Percentiles rank a stretch among this genome's conserved stretches.
phyloP scores from a whole-genome alignment of 2,329 filamentous ascomycete species.

The Diaporthe destruens region DNA sequence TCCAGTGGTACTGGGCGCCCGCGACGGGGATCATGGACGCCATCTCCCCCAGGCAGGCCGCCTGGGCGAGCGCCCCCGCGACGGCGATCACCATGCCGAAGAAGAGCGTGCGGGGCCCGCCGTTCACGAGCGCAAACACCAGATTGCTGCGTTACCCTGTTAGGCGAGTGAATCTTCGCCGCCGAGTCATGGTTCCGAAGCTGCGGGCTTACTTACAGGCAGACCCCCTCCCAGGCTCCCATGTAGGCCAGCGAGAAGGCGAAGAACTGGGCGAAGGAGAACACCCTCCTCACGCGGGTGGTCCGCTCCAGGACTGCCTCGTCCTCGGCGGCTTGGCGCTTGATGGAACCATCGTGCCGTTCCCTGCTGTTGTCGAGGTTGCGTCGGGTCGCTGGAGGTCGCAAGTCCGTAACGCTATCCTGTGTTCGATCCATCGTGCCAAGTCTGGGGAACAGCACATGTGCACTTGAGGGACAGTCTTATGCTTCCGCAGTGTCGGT shows the following conservation, averaged over 20 bases:
- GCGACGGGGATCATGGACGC: conserved; percentile 55
- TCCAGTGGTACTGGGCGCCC: conserved; percentile 59
- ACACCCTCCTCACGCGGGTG: conserved; percentile 21
- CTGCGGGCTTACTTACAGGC: conserved; percentile 9
- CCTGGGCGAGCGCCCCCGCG: conserved; percentile 48
- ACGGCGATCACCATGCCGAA: conserved; percentile 50
- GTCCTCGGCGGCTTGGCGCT: neutral
- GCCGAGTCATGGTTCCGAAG: neutral
- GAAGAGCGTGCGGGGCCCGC: conserved; percentile 49
- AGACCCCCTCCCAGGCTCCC: conserved; percentile 12
- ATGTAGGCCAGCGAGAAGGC: conserved; percentile 24
- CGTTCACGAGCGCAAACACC: conserved; percentile 48
- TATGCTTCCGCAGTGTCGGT: neutral
- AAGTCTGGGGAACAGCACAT: neutral
- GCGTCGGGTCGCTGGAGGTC: neutral
- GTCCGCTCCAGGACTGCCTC: conserved; percentile 2
- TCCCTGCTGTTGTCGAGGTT: neutral
- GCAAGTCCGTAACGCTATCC: neutral
- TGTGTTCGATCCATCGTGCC: neutral
- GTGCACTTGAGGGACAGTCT: neutral
- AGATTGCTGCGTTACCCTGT: conserved; percentile 25
- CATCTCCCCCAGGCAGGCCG: conserved; percentile 54
- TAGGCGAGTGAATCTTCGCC: neutral
- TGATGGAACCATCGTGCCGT: neutral
- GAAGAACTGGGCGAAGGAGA: conserved; percentile 33